These are phyloP conservation scores for Letharia lupina DNA, from an alignment of 495 filamentous ascomycete genomes.

Conservation along the genomic window DNA sequence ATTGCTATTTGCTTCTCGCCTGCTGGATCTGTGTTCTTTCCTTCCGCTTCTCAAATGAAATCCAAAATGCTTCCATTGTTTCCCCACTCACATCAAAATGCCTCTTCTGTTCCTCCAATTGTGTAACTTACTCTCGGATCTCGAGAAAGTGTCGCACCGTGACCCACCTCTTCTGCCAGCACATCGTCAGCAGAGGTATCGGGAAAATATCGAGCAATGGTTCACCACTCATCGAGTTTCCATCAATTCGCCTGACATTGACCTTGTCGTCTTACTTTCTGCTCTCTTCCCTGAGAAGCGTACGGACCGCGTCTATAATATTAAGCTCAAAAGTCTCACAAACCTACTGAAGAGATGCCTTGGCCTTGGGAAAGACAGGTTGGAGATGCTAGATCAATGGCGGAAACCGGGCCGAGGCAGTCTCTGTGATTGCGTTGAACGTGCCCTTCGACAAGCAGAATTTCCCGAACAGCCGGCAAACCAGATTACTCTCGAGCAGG, in stretches of 20 bases:
- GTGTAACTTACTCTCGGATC: slow-evolving; percentile 51
- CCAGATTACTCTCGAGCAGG: slow-evolving; percentile 60
- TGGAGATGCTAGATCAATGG: slow-evolving; percentile 56
- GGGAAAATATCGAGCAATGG: slow-evolving; percentile 43
- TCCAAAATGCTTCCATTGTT: not conserved
- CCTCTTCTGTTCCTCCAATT: slow-evolving; percentile 52
- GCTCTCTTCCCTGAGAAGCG: slow-evolving; percentile 66
- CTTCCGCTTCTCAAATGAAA: not conserved
- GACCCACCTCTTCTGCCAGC: slow-evolving; percentile 22
- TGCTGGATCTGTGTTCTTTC: not conserved
- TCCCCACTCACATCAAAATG: slow-evolving; percentile 34
- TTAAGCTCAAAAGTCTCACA: slow-evolving; percentile 52
- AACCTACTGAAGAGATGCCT: slow-evolving; percentile 57
- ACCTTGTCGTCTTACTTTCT: slow-evolving; percentile 56
- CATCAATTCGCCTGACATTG: slow-evolving; percentile 44
- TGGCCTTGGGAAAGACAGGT: slow-evolving; percentile 48
- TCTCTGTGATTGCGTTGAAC: slow-evolving; percentile 60
- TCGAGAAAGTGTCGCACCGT: slow-evolving; percentile 36
- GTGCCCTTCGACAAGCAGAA: slow-evolving; percentile 56
- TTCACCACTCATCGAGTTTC: slow-evolving; percentile 45
- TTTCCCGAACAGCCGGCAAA: slow-evolving; percentile 31
- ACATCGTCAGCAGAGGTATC: slow-evolving; percentile 26
- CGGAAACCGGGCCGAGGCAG: slow-evolving; percentile 49
- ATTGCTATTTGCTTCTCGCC: not conserved
- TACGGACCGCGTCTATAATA: slow-evolving; percentile 63